phyloP scores from a whole-genome alignment of 352 stramenopile species.

The Globisporangium acanthophoron region DNA sequence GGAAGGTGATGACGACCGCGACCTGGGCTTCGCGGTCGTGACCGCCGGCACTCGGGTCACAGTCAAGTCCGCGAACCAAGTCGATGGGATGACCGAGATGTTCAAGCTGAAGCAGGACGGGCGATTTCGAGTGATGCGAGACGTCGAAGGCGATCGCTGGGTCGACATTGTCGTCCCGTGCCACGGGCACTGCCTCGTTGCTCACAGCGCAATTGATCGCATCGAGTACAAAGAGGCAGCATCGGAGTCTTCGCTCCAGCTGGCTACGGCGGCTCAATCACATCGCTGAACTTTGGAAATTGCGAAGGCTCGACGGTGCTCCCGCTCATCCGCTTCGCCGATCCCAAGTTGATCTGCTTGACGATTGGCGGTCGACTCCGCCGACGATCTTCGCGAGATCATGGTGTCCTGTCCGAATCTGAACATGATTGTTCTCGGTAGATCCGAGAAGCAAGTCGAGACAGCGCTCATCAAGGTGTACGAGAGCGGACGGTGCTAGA shows the following conservation, averaged over 20 bases:
- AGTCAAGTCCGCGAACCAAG: neutral
- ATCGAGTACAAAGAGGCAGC: neutral
- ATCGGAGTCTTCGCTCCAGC: neutral
- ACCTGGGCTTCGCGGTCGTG: neutral
- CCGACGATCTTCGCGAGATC: neutral
- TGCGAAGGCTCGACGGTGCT: neutral
- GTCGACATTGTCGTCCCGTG: constrained; percentile 1
- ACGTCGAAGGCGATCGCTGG: neutral
- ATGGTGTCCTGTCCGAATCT: neutral
- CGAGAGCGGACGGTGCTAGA: neutral
- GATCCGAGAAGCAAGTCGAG: neutral
- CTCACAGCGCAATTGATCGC: neutral
- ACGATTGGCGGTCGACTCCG: neutral
- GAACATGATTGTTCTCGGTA: neutral
- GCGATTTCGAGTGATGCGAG: constrained; percentile 5
- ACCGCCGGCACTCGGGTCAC: neutral
- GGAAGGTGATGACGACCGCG: neutral
- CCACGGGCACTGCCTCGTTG: constrained; percentile 1
- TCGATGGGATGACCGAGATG: neutral
- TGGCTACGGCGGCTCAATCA: neutral
- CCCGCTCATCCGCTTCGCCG: neutral
- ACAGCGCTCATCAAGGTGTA: neutral
- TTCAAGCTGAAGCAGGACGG: neutral
- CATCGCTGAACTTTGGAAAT: neutral
- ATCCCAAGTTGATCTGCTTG: neutral